These are phyloP conservation scores for Apiospora arundinis DNA, from an alignment of 2,329 filamentous ascomycete genomes.

Conservation along the genomic window DNA sequence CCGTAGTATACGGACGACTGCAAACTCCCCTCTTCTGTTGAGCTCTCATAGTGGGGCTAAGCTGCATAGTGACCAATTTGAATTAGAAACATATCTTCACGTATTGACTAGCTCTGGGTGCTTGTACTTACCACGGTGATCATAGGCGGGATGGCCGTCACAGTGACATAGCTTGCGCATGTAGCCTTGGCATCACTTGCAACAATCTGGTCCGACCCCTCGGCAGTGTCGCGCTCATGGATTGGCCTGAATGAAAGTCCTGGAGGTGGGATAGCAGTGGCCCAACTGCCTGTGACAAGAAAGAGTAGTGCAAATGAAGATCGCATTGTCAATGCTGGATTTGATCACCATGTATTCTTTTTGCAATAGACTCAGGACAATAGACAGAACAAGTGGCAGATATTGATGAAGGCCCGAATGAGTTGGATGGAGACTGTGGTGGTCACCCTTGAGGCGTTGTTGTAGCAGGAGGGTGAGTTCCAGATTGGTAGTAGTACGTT, in stretches of 20 bases:
- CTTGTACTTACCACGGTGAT: neutral
- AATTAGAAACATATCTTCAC: neutral
- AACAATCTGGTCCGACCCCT: neutral
- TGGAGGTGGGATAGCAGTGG: neutral
- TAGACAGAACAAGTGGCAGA: no score
- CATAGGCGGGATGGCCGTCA: neutral
- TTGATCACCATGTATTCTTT: no score
- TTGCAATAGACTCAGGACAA: no score
- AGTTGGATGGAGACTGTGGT: no score
- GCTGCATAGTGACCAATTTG: neutral
- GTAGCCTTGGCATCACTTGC: neutral
- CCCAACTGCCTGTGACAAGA: neutral
- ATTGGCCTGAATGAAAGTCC: neutral
- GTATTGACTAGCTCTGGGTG: neutral
- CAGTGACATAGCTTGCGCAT: neutral
- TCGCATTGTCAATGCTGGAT: neutral
- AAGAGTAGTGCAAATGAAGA: neutral
- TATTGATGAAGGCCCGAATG: no score
- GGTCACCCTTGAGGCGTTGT: no score
- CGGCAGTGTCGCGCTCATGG: neutral
- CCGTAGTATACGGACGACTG: neutral
- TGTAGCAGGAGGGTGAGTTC: no score
- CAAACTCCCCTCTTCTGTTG: neutral
- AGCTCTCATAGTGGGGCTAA: neutral
- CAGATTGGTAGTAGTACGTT: no score